phyloP scores from a whole-genome alignment of 2,329 filamentous ascomycete species.

The Epichloe amarillans region DNA sequence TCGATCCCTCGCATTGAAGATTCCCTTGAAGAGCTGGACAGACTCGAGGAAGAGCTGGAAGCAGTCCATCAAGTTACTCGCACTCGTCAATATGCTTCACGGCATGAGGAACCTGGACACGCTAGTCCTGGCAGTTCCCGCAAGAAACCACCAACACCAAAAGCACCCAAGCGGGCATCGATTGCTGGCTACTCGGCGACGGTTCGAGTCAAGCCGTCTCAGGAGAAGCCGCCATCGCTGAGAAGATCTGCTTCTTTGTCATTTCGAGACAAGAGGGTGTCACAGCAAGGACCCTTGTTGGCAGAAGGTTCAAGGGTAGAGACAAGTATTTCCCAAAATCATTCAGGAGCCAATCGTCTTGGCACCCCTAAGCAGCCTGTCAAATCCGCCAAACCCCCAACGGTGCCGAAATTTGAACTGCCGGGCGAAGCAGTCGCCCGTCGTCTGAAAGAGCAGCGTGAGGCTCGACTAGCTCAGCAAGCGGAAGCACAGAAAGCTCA shows the following conservation, averaged over 20 bases:
- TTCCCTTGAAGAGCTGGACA: constrained; percentile 48
- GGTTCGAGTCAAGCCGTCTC: constrained; percentile 27
- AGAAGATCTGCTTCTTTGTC: constrained; percentile 30
- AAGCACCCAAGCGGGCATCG: constrained; percentile 15
- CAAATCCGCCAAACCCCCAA: constrained; percentile 42
- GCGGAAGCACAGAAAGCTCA: constrained; percentile 20
- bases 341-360: constrained; percentile 8
- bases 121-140: neutral
- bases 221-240: constrained; percentile 22
- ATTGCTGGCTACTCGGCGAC: constrained; percentile 24
- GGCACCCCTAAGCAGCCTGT: constrained; percentile 26
- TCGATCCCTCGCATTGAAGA: constrained; percentile 44
- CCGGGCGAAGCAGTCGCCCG: constrained; percentile 48
- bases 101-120: constrained; percentile 7
- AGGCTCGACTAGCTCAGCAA: constrained; percentile 34
- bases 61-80: constrained; percentile 30
- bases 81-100: constrained; percentile 17
- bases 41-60: constrained; percentile 48
- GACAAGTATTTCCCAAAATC: constrained; percentile 9
- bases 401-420: constrained; percentile 45
- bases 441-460: constrained; percentile 43
- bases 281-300: constrained; percentile 6
- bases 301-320: constrained; percentile 7
- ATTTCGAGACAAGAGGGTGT: constrained; percentile 17
- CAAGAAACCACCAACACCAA: constrained; percentile 8